These are phyloP conservation scores for Dictyostelium firmibasis DNA, from an alignment of 78 protist species.

Conservation along the genomic window DNA sequence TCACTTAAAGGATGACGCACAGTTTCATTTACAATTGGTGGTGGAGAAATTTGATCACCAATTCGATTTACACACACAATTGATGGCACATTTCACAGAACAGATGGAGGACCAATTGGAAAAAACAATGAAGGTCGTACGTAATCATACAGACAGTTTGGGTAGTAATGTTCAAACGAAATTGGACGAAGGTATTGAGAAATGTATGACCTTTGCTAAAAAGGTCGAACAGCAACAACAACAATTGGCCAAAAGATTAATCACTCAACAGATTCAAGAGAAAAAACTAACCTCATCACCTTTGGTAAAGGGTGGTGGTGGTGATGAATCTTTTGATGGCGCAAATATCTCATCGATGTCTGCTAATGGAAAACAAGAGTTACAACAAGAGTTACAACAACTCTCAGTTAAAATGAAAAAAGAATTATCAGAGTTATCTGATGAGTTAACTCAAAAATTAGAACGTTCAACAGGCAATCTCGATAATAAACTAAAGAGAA, in stretches of 20 bases:
- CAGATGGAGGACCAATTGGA: conserved; percentile 74
- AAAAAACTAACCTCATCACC: conserved; percentile 1
- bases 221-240: conserved; percentile 79
- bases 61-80: conserved; percentile 71
- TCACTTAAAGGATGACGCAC: conserved; percentile 52
- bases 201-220: conserved; percentile 64
- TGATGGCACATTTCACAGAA: conserved; percentile 75
- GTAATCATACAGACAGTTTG: conserved; percentile 49
- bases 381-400: background rate
- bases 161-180: background rate
- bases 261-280: conserved; percentile 35
- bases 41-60: conserved; percentile 75
- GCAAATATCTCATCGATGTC: background rate
- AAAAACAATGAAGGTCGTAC: conserved; percentile 60
- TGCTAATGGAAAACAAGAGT: background rate
- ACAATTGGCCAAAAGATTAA: conserved; percentile 60
- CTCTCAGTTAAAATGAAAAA: background rate
- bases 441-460: conserved; percentile 2
- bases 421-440: background rate
- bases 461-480: background rate
- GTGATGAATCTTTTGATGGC: background rate
- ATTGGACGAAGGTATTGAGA: conserved; percentile 65
- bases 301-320: conserved; percentile 4
- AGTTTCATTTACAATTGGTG: conserved; percentile 40
- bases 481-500: conserved; percentile 23